phyloP scores from a whole-genome alignment of 2,329 filamentous ascomycete species.

The Moelleriella libera region DNA sequence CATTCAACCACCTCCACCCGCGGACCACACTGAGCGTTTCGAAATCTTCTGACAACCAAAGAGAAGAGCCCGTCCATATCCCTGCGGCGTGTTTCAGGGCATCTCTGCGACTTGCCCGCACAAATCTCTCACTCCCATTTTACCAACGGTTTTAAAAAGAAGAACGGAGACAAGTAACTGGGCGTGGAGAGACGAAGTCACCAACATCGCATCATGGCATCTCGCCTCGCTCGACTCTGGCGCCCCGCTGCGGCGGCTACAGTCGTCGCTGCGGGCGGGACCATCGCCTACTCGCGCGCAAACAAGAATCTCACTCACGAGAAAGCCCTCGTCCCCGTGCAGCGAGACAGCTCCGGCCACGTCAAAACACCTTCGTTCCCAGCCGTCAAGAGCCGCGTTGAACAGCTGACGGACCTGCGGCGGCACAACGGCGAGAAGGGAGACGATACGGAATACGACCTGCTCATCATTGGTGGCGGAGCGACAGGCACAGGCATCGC shows the following conservation, averaged over 20 bases:
- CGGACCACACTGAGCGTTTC: background rate
- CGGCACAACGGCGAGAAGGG: constrained; percentile 14
- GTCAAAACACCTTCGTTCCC: constrained; percentile 24
- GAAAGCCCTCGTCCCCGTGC: constrained; percentile 17
- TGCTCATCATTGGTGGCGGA: constrained; percentile 66
- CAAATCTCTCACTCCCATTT: too few species aligned
- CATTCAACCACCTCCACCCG: background rate
- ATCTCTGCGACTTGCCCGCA: too few species aligned
- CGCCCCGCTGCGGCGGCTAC: constrained; percentile 16
- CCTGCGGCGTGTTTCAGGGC: too few species aligned
- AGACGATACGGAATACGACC: constrained; percentile 43
- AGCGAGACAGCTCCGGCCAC: constrained; percentile 20
- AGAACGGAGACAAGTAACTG: too few species aligned
- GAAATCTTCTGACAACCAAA: too few species aligned
- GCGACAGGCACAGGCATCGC: constrained; percentile 72
- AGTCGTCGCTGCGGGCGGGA: constrained; percentile 15
- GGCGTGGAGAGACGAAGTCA: too few species aligned
- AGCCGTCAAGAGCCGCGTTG: constrained; percentile 16
- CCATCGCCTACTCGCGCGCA: constrained; percentile 14
- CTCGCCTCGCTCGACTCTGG: constrained; percentile 19
- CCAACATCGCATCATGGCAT: constrained; percentile 14
- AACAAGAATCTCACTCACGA: constrained; percentile 16
- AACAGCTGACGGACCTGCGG: constrained; percentile 26
- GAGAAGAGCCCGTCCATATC: too few species aligned
- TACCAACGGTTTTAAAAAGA: too few species aligned